Base-by-base conservation (phyloP, 208 protist species). In the Wallacemonas sp. region DNA sequence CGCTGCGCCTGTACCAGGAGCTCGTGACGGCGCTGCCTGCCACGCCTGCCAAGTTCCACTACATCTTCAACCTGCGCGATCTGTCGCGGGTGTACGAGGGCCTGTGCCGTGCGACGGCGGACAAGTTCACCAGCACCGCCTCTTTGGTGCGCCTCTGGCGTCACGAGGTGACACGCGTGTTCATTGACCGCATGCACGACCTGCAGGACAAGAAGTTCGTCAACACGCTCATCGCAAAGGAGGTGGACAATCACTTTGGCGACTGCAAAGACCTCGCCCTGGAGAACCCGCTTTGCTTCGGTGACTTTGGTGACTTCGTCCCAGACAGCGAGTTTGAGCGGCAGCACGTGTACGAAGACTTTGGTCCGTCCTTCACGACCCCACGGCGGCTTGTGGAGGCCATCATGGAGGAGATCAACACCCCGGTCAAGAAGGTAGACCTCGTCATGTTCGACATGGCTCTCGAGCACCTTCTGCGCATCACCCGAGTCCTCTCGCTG, bases 381-480 rank as follows among this genome's bases (percentile, higher is more conserved):
- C 82, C 87, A 5, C 85, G 85, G 9, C 24, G 81, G 8, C 78
- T 99, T n/a, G 95, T 98, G 34, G 93, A 98, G 60, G 59, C 78
- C 32, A 83, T 99, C 27, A 83, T 98, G 70, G 86, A 97, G 22
- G 97, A 98, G 71, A 98, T 99, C 65, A 96, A 98, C 76, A 92
- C 81, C 1, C 79, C 83, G 3, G 76, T 89, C 39, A 89, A 92
- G 70, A 89, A 87, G 68, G 96, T 99, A 78, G 91, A 98, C 73
- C 81, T 99, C 0, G 98, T 99, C 38, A 96, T 99, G 83, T 99
- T 99, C 75, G 96, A 99, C 65, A 98, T 99, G 87, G 98, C 98
- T 6, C 70, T 99, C 3, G 95, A 98, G 66, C 98, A 99, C 66
- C 76, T 99, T 22, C 67, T 95, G 17, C 90, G 98, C 62, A 96